Percentiles rank a stretch among this genome's conserved stretches.
Conservation (phyloP, 2,329 filamentous ascomycete genomes). For the Aspergillus sp. region DNA sequence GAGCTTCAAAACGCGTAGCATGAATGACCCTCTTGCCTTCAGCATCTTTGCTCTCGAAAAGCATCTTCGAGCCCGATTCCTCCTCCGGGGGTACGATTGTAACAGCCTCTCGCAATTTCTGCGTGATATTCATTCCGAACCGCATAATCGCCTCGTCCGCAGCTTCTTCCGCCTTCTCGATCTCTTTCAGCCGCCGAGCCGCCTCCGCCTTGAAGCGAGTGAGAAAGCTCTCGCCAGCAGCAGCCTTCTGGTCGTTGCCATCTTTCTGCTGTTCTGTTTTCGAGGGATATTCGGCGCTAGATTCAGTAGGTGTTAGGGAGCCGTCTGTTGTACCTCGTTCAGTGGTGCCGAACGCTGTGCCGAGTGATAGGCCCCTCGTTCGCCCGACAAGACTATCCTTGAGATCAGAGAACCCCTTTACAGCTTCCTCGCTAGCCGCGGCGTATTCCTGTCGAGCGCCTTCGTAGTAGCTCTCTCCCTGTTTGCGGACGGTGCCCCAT, state of each 20-base stretch:
- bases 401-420: conserved; percentile 73
- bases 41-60: conserved; percentile 93
- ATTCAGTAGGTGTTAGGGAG: conserved; percentile 27
- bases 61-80: conserved; percentile 58
- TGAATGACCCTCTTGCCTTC: conserved; percentile 91
- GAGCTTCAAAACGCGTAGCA: conserved; percentile 89
- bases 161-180: conserved; percentile 90
- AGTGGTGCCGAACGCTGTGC: conserved; percentile 31
- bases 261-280: conserved; percentile 28
- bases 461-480: conserved; percentile 87
- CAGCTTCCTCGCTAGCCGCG: conserved; percentile 76
- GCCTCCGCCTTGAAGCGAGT: conserved; percentile 75
- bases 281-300: conserved; percentile 17
- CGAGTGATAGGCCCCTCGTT: conserved; percentile 71
- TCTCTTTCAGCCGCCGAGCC: conserved; percentile 78
- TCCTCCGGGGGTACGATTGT: conserved; percentile 72
- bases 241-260: conserved; percentile 16
- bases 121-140: conserved; percentile 84
- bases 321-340: conserved; percentile 30
- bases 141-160: conserved; percentile 92
- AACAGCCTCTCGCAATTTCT: conserved; percentile 88
- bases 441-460: conserved; percentile 79
- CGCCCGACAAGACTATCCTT: conserved; percentile 67
- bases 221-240: conserved; percentile 63
- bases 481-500: conserved; percentile 88